Conservation (phyloP, 1,284 basidiomycete genomes). For the Ceratobasidium theobromae region DNA sequence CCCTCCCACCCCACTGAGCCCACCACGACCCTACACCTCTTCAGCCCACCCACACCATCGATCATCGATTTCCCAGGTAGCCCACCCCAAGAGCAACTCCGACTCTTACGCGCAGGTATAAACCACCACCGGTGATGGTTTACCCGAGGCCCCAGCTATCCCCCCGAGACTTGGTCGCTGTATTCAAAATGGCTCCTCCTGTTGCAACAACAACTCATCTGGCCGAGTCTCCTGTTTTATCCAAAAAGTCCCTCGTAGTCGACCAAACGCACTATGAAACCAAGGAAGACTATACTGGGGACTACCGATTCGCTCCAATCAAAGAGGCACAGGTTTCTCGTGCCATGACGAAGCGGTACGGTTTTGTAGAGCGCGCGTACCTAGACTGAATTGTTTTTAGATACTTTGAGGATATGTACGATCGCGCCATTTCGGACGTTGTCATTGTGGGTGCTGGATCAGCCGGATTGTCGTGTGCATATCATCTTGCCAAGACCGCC, state of each 20-base stretch:
- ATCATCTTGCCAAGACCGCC: constrained; percentile 55
- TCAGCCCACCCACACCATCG: neutral
- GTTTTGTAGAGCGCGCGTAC: neutral
- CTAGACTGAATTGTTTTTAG: constrained; percentile 42
- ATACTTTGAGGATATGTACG: constrained; percentile 73
- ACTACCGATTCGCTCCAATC: constrained; percentile 71
- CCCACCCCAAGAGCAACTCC: neutral
- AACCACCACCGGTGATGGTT: constrained; percentile 1
- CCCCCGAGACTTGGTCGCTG: neutral
- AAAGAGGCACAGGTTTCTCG: constrained; percentile 75
- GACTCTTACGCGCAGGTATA: constrained; percentile 21
- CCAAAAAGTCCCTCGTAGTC: constrained; percentile 6
- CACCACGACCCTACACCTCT: no score
- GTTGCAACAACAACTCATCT: constrained; percentile 15
- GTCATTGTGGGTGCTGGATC: constrained; percentile 56
- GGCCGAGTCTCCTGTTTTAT: constrained; percentile 7
- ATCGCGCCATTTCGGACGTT: constrained; percentile 68
- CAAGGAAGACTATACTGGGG: constrained; percentile 57
- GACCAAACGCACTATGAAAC: constrained; percentile 18
- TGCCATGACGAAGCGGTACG: constrained; percentile 75
- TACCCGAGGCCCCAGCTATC: neutral
- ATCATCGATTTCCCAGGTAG: no score
- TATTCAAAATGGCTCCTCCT: constrained; percentile 14
- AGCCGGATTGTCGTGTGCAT: constrained; percentile 58
- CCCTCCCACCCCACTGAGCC: neutral